Conservation (phyloP, 208 protist species). For the Crithidia sp. region DNA sequence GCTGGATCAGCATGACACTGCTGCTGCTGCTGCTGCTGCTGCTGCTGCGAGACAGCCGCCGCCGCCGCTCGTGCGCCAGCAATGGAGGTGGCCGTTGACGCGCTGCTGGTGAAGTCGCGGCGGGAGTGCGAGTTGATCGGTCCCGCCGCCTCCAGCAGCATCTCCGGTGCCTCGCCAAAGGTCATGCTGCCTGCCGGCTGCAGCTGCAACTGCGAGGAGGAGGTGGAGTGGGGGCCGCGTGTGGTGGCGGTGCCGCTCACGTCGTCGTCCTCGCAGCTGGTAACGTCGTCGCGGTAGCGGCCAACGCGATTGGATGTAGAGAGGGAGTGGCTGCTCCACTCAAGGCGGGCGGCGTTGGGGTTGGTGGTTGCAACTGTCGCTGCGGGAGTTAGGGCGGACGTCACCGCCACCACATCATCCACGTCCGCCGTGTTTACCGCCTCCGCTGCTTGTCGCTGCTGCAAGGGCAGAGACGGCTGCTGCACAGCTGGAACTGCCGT, state of each 20-base stretch:
- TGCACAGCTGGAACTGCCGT: too few species aligned
- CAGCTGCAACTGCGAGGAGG: conserved; percentile 11
- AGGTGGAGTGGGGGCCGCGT: conserved; percentile 9
- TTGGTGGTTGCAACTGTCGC: neutral
- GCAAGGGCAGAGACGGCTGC: neutral
- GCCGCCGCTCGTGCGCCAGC: neutral
- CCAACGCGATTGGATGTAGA: neutral
- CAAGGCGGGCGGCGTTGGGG: neutral
- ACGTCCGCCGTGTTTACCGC: neutral
- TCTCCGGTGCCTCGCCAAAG: conserved; percentile 6
- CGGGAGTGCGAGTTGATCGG: conserved; percentile 6
- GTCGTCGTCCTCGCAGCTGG: conserved; percentile 11
- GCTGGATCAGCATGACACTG: neutral
- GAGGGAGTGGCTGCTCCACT: conserved; percentile 22
- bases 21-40: neutral
- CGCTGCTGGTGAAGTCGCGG: conserved; percentile 1
- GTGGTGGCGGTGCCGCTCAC: conserved; percentile 15
- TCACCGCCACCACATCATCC: too few species aligned
- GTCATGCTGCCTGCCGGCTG: conserved; percentile 4
- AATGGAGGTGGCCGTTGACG: neutral
- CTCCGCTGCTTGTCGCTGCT: neutral
- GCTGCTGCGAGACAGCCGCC: neutral
- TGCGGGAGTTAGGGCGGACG: neutral
- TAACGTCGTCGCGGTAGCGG: conserved; percentile 3
- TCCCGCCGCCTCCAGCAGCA: conserved; percentile 5